Evolutionary conservation across 2,329 filamentous ascomycete genomes (phyloP), one percentile per base, ranked within the genome.

Genomic region (Lecanicillium sp.): DNA sequence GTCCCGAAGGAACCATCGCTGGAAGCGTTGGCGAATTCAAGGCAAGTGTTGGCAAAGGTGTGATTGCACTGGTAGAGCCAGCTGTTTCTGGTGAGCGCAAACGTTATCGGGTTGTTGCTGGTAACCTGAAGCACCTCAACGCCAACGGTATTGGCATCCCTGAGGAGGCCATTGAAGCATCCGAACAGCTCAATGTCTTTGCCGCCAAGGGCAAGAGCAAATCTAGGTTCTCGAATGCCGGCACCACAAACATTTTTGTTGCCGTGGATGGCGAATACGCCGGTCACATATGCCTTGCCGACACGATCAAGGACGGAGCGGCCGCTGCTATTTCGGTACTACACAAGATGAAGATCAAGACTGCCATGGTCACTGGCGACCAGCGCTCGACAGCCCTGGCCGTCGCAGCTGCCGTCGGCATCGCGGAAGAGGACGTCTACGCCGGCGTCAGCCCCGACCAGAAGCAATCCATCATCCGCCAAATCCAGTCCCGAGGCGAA

Each of bases 291-390:
- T 84, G 81, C 49, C 79, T 98, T 17, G 81, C 87, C 4, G 92
- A 98, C 59, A 90, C 84, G 2, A 81, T 98, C 61, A 98, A 98
- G 60, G 79, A 86, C 9, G 87, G 85, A 17, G 89, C 92, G 1
- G 75, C 78, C 5, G 87, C 87, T 9, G 77, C 87, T 8, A 81
- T 98, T 43, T 69, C 83, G 8, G 89, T 90, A 4, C 75, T 98
- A 29, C 79, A 85, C 57, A 78, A 76, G 44, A 87, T 97, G 77
- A 83, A 84, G 17, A 82, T 97, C 60, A 82, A 82, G 50, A 87
- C 86, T 10, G 87, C 88, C 34, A 88, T 98, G 49, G 87, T 98
- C 9, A 98, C 92, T 0, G 92, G 92, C 42, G 92, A 98, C 62
- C 88, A 94, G 52, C 77, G 76, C 29, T 78, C 84, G 20, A 90